Evolutionary conservation across 441 rosid genomes (phyloP).

Genomic region (Erodium moschatum): DNA sequence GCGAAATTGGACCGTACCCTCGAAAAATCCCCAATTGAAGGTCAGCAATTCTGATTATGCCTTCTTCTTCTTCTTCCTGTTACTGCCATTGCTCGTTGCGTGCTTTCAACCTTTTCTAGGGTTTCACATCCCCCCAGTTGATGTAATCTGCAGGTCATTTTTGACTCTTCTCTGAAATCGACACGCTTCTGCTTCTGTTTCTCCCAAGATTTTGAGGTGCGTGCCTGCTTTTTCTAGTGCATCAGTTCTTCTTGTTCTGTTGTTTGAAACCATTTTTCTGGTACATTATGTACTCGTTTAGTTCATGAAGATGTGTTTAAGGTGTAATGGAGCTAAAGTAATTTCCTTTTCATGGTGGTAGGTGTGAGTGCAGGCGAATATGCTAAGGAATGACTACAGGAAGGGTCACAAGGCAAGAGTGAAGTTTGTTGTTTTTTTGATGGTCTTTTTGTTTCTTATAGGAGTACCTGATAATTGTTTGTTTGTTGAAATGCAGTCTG

Average conservation of each 20-base stretch:
- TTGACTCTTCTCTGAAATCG: neutral
- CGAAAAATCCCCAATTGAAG: neutral
- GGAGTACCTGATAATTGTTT: conserved; percentile 16
- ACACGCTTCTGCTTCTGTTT: neutral
- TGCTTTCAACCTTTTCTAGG: neutral
- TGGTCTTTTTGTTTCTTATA: conserved; percentile 8
- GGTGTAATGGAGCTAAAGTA: neutral
- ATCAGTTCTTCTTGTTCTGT: too few relatives aligned
- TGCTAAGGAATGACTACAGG: conserved; percentile 30
- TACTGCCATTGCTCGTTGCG: neutral
- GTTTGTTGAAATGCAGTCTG: conserved; percentile 29
- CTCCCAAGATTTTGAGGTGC: neutral
- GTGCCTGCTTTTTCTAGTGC: too few relatives aligned
- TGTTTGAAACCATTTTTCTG: neutral
- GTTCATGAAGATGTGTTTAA: neutral
- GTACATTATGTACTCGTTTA: neutral
- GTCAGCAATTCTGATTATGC: neutral
- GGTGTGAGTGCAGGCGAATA: conserved; percentile 10
- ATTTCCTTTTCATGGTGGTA: neutral
- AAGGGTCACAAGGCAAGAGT: conserved; percentile 32
- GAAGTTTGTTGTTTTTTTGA: conserved; percentile 13
- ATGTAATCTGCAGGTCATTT: neutral
- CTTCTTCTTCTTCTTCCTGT: too few relatives aligned
- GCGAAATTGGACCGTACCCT: neutral
- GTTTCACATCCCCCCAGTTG: neutral